These are phyloP conservation scores for Themeda triandra DNA, from an alignment of 176 grass and related monocot species.

Conservation along the genomic window DNA sequence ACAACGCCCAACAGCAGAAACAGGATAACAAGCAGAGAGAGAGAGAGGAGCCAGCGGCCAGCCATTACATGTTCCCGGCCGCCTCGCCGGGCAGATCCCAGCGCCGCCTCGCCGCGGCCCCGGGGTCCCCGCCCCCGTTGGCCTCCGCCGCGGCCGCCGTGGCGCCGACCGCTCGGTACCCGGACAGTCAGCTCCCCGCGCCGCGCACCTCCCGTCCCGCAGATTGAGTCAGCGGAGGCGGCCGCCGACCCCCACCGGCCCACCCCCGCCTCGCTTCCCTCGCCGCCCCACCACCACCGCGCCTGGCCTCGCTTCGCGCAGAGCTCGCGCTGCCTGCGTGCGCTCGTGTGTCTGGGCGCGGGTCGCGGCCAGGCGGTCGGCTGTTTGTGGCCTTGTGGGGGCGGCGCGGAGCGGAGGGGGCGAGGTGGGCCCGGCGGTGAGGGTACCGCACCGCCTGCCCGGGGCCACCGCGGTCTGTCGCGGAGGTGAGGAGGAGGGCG, in stretches of 20 bases:
- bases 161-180: neutral
- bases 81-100: slow-evolving; percentile 46
- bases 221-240: neutral
- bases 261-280: neutral
- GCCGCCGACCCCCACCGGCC: neutral
- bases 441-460: slow-evolving; percentile 29
- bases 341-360: slow-evolving; percentile 32
- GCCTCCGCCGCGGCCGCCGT: slow-evolving; percentile 40
- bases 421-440: slow-evolving; percentile 25
- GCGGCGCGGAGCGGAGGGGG: too few relatives aligned
- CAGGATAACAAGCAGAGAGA: neutral
- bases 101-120: slow-evolving; percentile 32
- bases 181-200: neutral
- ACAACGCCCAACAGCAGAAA: neutral
- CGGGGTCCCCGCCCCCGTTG: slow-evolving; percentile 32
- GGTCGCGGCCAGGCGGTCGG: slow-evolving; percentile 36
- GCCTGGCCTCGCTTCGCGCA: neutral
- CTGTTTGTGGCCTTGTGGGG: slow-evolving; percentile 49
- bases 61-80: slow-evolving; percentile 37
- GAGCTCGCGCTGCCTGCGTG: neutral
- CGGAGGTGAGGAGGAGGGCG: neutral
- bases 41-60: neutral
- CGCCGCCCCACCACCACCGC: neutral
- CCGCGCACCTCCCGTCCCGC: neutral
- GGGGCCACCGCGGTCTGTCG: too few relatives aligned